Conservation (phyloP, 1,284 basidiomycete genomes). For the Tylopilus microsporus region DNA sequence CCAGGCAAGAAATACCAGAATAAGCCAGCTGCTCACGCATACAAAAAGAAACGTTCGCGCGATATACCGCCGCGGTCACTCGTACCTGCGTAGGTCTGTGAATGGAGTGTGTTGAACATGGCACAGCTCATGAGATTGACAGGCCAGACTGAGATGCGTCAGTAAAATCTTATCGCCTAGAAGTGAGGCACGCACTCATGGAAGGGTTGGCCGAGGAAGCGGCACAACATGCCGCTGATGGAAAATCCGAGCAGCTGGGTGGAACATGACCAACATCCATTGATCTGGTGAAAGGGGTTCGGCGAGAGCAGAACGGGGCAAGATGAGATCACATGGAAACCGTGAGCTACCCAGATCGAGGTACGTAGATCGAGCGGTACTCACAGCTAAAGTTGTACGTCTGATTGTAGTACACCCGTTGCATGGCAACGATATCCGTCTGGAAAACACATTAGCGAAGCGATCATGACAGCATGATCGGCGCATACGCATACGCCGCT, state of each 20-base stretch:
- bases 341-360: background rate
- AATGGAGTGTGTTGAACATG: slow-evolving; percentile 74
- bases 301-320: too few relatives aligned
- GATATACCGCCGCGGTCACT: slow-evolving; percentile 63
- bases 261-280: slow-evolving; percentile 76
- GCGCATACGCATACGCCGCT: slow-evolving; percentile 31
- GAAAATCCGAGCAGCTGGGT: slow-evolving; percentile 85
- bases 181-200: slow-evolving; percentile 53
- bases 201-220: slow-evolving; percentile 83
- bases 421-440: slow-evolving; percentile 75
- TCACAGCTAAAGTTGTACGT: slow-evolving; percentile 58
- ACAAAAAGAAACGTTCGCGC: slow-evolving; percentile 74
- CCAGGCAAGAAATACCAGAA: slow-evolving; percentile 71
- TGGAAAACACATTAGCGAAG: slow-evolving; percentile 18
- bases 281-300: slow-evolving; percentile 39
- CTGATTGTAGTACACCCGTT: slow-evolving; percentile 67
- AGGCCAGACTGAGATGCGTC: slow-evolving; percentile 68
- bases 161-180: background rate
- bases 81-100: slow-evolving; percentile 56
- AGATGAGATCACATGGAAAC: background rate
- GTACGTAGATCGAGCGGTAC: slow-evolving; percentile 15
- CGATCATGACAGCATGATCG: background rate
- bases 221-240: slow-evolving; percentile 71
- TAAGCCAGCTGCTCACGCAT: slow-evolving; percentile 50
- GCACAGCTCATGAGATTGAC: slow-evolving; percentile 77